Conservation (phyloP, 208 protist species). For the Trypanosoma caninum region DNA sequence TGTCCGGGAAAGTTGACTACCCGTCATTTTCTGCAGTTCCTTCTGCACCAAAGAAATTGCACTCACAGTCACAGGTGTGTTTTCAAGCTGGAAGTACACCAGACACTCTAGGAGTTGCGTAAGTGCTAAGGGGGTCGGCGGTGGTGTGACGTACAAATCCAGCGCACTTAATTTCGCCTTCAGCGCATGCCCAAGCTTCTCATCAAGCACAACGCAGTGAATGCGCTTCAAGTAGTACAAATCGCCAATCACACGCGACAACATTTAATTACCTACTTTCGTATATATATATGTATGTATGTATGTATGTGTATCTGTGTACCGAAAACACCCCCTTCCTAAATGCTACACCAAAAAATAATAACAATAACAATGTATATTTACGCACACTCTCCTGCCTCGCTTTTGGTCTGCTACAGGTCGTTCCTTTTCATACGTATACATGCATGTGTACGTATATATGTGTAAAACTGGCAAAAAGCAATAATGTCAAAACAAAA, state of each 20-base stretch:
- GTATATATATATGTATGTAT: constrained; percentile 1
- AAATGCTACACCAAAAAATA: too few relatives aligned
- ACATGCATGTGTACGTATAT: too few relatives aligned
- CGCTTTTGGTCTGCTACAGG: too few relatives aligned
- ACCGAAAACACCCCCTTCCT: neutral
- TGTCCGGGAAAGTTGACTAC: constrained; percentile 46
- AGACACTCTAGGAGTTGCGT: constrained; percentile 70
- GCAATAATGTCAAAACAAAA: too few relatives aligned
- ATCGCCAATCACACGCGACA: constrained; percentile 57
- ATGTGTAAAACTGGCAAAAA: too few relatives aligned
- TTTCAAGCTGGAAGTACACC: constrained; percentile 69
- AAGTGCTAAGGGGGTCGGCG: constrained; percentile 46
- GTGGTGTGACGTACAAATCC: constrained; percentile 48
- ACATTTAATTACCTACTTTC: constrained; percentile 29
- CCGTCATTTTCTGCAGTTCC: constrained; percentile 48
- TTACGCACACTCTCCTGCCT: too few relatives aligned
- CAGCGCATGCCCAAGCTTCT: constrained; percentile 57
- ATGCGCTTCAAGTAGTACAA: constrained; percentile 74
- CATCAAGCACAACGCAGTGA: constrained; percentile 57
- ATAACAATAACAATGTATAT: too few relatives aligned
- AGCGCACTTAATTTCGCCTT: constrained; percentile 65
- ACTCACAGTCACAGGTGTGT: constrained; percentile 42
- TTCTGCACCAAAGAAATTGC: constrained; percentile 55
- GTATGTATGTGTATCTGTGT: neutral
- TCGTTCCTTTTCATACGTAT: too few relatives aligned